phyloP scores from a whole-genome alignment of 805 yeast species.

The Wickerhamomyces kurtzmanii region DNA sequence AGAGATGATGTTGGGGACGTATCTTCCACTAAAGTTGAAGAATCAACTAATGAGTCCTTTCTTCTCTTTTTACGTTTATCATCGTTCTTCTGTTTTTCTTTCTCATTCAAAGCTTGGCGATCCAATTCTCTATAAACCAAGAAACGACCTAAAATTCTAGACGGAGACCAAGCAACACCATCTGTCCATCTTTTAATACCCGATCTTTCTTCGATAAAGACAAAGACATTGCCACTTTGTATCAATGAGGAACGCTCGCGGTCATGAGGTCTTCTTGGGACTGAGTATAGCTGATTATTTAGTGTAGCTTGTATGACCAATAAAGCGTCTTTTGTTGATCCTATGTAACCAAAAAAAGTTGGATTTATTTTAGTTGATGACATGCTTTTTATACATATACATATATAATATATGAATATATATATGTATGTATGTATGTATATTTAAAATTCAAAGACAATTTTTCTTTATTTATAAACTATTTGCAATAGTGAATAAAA shows the following conservation, averaged over 20 bases:
- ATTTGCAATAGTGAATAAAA: too few relatives aligned
- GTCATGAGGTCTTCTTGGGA: conserved; percentile 76
- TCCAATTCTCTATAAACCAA: conserved; percentile 71
- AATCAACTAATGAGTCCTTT: conserved; percentile 4
- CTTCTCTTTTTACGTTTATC: conserved; percentile 11
- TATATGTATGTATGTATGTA: too few relatives aligned
- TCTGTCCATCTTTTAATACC: conserved; percentile 95
- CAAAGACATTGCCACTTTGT: conserved; percentile 71
- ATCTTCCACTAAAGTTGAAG: conserved; percentile 1
- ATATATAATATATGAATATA: too few relatives aligned
- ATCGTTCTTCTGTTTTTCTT: conserved; percentile 32
- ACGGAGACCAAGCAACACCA: conserved; percentile 91
- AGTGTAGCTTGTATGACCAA: conserved; percentile 73
- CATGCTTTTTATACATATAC: too few relatives aligned
- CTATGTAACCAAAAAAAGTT: conserved; percentile 45
- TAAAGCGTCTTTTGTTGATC: conserved; percentile 76
- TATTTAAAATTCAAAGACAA: too few relatives aligned
- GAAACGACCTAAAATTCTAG: conserved; percentile 79
- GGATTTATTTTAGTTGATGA: conserved; percentile 8
- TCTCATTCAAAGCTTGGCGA: conserved; percentile 28
- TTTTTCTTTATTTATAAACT: too few relatives aligned
- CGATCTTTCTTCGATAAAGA: conserved; percentile 72
- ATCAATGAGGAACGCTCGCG: conserved; percentile 60
- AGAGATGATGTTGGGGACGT: conserved; percentile 1
- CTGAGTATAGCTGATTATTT: conserved; percentile 46